These are phyloP conservation scores for Fomitopsis palustris DNA, from an alignment of 1,284 basidiomycete species.

Conservation along the genomic window DNA sequence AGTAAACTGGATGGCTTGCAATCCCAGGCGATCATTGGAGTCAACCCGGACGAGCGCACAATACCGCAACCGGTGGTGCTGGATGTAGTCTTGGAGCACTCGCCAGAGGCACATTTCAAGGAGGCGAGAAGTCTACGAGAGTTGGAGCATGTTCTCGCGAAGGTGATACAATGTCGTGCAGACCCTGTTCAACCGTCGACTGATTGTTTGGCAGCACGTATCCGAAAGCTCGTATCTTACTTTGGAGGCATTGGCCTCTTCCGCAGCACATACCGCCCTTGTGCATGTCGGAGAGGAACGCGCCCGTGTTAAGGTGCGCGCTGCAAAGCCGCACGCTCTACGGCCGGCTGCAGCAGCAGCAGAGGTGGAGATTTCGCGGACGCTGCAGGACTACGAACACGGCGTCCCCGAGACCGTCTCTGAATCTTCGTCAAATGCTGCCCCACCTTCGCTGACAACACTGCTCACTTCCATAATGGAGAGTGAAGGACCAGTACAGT, in stretches of 20 bases:
- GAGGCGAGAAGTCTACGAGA: conserved; percentile 33
- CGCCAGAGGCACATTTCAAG: conserved; percentile 12
- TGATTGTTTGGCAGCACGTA: conserved; percentile 31
- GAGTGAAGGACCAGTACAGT: not conserved
- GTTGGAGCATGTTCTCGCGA: conserved; percentile 35
- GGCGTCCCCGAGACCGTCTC: not conserved
- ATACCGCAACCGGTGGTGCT: conserved; percentile 69
- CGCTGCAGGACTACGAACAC: conserved; percentile 28
- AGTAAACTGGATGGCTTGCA: conserved; percentile 50
- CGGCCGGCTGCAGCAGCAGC: conserved; percentile 60
- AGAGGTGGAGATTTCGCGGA: conserved; percentile 56
- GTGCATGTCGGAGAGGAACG: conserved; percentile 16
- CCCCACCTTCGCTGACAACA: not conserved
- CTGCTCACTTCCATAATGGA: not conserved
- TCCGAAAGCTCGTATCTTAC: conserved; percentile 58
- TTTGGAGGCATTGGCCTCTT: conserved; percentile 70
- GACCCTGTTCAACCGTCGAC: not conserved
- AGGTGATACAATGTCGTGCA: conserved; percentile 33
- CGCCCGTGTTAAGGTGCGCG: conserved; percentile 50
- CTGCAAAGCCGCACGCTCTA: conserved; percentile 77
- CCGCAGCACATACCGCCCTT: conserved; percentile 47
- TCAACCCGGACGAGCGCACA: conserved; percentile 69
- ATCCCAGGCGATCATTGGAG: conserved; percentile 64
- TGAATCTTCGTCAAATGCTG: too few species aligned
- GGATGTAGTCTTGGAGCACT: conserved; percentile 40